Conservation (phyloP, 371 early-diverging fungal genomes). For the Mucor plumbeus region DNA sequence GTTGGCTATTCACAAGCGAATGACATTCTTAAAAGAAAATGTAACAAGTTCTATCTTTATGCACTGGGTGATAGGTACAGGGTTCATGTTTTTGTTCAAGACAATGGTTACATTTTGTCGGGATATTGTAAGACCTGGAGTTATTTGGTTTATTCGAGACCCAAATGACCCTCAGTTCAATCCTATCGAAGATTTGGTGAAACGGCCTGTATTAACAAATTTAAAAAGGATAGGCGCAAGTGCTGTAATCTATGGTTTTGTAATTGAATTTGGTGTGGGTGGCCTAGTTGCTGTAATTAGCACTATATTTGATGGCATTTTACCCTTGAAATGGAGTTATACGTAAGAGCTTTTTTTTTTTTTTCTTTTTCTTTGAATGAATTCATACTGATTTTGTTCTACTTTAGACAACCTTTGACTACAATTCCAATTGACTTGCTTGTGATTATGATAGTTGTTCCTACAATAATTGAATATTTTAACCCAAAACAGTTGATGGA, state of each 20-base stretch:
- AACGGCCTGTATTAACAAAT: conserved; percentile 73
- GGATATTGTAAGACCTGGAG: conserved; percentile 84
- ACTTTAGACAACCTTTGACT: conserved; percentile 61
- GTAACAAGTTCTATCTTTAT: conserved; percentile 73
- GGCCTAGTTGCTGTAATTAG: conserved; percentile 47
- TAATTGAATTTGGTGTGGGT: conserved; percentile 74
- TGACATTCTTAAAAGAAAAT: conserved; percentile 52
- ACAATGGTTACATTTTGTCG: conserved; percentile 76
- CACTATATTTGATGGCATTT: conserved; percentile 33
- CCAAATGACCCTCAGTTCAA: conserved; percentile 91
- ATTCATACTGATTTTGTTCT: not conserved
- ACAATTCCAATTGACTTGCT: conserved; percentile 79
- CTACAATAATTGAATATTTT: conserved; percentile 56
- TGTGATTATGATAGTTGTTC: conserved; percentile 69
- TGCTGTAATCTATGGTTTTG: conserved; percentile 72
- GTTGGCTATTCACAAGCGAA: conserved; percentile 9
- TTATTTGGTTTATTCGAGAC: conserved; percentile 95
- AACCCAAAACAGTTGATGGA: conserved; percentile 51
- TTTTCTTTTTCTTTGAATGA: too few species aligned
- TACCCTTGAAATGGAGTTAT: conserved; percentile 55
- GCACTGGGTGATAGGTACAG: conserved; percentile 91
- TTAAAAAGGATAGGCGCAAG: conserved; percentile 78
- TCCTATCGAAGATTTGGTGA: conserved; percentile 86
- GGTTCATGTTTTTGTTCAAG: conserved; percentile 90
- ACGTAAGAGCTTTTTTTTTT: conserved; percentile 21